Evolutionary conservation across 352 stramenopile genomes (phyloP).

Genomic region (Peronospora farinosa): DNA sequence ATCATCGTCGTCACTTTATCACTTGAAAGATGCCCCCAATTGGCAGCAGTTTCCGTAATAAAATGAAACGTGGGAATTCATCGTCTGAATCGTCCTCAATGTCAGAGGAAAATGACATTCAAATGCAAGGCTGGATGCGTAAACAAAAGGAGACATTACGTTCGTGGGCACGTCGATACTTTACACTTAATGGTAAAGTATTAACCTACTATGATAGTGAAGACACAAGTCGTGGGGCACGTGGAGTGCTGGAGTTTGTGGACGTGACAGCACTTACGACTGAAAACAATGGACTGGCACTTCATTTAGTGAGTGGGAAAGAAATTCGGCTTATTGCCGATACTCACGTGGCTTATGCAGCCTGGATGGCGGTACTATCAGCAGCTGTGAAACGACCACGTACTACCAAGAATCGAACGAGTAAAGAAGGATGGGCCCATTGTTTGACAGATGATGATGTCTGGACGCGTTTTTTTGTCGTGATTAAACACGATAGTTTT

Average conservation of each 20-base stretch:
- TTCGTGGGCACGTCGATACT: slow-evolving; percentile 64
- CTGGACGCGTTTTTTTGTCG: slow-evolving; percentile 66
- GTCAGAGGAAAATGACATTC: slow-evolving; percentile 64
- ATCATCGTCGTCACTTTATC: background rate
- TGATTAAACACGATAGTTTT: slow-evolving; percentile 73
- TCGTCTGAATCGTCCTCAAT: slow-evolving; percentile 40
- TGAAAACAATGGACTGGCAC: slow-evolving; percentile 68
- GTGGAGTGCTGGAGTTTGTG: slow-evolving; percentile 61
- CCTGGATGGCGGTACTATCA: slow-evolving; percentile 68
- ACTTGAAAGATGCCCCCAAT: slow-evolving; percentile 41
- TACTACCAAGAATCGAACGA: slow-evolving; percentile 43
- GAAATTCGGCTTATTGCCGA: slow-evolving; percentile 72
- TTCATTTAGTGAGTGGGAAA: slow-evolving; percentile 59
- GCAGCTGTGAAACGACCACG: slow-evolving; percentile 54
- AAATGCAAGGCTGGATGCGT: slow-evolving; percentile 81
- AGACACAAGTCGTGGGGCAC: slow-evolving; percentile 49
- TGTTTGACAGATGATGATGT: slow-evolving; percentile 71
- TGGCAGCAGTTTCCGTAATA: slow-evolving; percentile 50
- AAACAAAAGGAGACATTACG: slow-evolving; percentile 79
- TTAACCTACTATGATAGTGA: slow-evolving; percentile 81
- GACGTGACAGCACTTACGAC: slow-evolving; percentile 65
- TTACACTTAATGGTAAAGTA: slow-evolving; percentile 61
- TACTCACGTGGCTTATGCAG: slow-evolving; percentile 71
- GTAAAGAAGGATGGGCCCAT: slow-evolving; percentile 68
- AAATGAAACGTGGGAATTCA: slow-evolving; percentile 56